Evolutionary conservation across 106 monocot genomes (phyloP).

Genomic region (Dioscorea zingiberensis): DNA sequence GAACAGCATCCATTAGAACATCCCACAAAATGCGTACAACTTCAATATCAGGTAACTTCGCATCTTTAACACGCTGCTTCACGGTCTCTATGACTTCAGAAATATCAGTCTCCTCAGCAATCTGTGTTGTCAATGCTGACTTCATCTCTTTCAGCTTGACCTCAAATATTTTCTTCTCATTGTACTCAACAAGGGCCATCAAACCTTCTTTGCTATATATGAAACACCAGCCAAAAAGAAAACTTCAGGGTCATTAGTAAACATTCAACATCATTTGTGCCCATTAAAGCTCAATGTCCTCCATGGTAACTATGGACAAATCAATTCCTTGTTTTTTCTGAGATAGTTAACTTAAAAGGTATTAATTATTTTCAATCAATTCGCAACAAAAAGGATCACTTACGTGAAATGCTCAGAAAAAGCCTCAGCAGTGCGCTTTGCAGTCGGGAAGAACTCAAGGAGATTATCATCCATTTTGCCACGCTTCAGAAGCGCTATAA

Average conservation of each 20-base stretch:
- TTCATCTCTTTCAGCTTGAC: slow-evolving; percentile 93
- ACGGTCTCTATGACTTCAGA: slow-evolving; percentile 79
- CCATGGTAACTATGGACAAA: too few species aligned
- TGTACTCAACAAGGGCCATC: slow-evolving; percentile 75
- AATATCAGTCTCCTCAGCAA: slow-evolving; percentile 69
- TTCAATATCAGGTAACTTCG: slow-evolving; percentile 85
- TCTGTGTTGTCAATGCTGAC: slow-evolving; percentile 61
- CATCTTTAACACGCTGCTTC: slow-evolving; percentile 75
- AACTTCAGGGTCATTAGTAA: not conserved
- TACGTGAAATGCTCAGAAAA: slow-evolving; percentile 95
- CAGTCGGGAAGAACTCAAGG: slow-evolving; percentile 80
- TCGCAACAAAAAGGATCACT: slow-evolving; percentile 16
- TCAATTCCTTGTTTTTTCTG: too few species aligned
- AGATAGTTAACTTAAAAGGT: too few species aligned
- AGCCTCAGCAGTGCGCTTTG: slow-evolving; percentile 64
- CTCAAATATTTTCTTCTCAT: slow-evolving; percentile 93
- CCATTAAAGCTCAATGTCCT: too few species aligned
- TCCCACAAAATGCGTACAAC: slow-evolving; percentile 92
- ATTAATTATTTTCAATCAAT: not conserved
- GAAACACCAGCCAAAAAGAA: slow-evolving; percentile 1
- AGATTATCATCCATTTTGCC: slow-evolving; percentile 97
- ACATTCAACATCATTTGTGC: too few species aligned
- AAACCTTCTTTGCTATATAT: slow-evolving; percentile 78
- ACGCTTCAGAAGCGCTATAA: slow-evolving; percentile 74
- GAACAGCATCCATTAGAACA: slow-evolving; percentile 95